These are phyloP conservation scores for Penicillium canariense DNA, from an alignment of 495 filamentous ascomycete species.

Conservation along the genomic window DNA sequence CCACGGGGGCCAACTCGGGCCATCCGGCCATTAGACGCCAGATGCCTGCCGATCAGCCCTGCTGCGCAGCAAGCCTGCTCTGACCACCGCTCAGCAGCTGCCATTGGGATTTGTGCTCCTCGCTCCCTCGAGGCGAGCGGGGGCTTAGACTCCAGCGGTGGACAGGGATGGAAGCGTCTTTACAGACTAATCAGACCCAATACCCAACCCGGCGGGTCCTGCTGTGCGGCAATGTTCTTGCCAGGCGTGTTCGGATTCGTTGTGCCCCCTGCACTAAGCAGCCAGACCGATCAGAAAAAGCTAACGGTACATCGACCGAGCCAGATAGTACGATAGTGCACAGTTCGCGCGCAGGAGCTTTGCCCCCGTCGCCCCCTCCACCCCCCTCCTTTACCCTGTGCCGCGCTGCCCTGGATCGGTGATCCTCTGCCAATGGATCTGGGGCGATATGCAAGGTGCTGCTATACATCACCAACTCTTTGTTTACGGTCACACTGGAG, in stretches of 20 bases:
- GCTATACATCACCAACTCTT: conserved; percentile 20
- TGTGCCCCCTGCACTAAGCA: conserved; percentile 12
- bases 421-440: conserved; percentile 7
- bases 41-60: conserved; percentile 12
- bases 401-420: not conserved
- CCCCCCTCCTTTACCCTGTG: not conserved
- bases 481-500: not conserved
- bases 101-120: not conserved
- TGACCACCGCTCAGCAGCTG: not conserved
- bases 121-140: not conserved
- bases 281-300: conserved; percentile 12
- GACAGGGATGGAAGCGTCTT: conserved; percentile 13
- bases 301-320: conserved; percentile 9
- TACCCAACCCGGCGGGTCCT: conserved; percentile 16
- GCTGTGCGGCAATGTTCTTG: conserved; percentile 17
- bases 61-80: conserved; percentile 7
- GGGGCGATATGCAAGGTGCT: conserved; percentile 21
- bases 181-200: conserved; percentile 18
- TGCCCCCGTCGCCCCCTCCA: not conserved
- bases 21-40: conserved; percentile 26
- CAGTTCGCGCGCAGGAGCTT: conserved; percentile 19
- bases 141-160: conserved; percentile 7
- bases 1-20: conserved; percentile 10
- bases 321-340: conserved; percentile 11
- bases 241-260: conserved; percentile 16